These are phyloP conservation scores for Mycothermus thermophilus DNA, from an alignment of 495 filamentous ascomycete species.

Conservation along the genomic window DNA sequence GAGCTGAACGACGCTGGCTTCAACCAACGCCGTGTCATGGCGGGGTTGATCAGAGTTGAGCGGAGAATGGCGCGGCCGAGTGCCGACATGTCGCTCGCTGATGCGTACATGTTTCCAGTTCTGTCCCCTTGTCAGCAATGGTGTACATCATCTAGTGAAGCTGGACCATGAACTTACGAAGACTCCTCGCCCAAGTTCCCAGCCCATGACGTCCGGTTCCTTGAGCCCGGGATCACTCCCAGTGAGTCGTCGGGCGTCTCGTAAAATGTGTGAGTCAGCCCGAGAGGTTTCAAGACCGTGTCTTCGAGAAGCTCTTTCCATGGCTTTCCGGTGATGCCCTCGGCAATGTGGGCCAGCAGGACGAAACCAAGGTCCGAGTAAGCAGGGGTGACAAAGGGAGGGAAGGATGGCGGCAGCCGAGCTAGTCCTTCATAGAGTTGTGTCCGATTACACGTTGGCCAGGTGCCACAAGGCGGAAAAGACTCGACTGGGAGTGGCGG, in stretches of 20 bases:
- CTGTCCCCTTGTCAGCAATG: conserved; percentile 11
- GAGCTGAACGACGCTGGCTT: conserved; percentile 40
- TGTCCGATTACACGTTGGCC: conserved; percentile 24
- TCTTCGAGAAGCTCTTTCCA: conserved; percentile 27
- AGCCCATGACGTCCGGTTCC: conserved; percentile 17
- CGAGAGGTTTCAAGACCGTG: conserved; percentile 27
- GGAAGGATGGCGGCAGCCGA: conserved; percentile 24
- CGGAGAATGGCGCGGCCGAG: conserved; percentile 41
- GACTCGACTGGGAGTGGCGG: conserved; percentile 27
- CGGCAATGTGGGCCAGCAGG: conserved; percentile 24
- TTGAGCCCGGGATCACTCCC: conserved; percentile 23
- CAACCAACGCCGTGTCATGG: conserved; percentile 41
- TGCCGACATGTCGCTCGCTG: conserved; percentile 33
- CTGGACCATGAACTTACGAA: conserved; percentile 14
- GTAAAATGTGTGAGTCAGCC: conserved; percentile 28
- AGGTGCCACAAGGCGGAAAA: conserved; percentile 30
- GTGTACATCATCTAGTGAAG: no score
- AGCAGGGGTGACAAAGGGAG: conserved; percentile 21
- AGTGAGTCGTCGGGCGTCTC: conserved; percentile 18
- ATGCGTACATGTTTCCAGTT: conserved; percentile 45
- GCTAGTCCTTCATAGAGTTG: conserved; percentile 26
- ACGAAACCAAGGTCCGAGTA: conserved; percentile 30
- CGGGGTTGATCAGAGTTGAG: conserved; percentile 31
- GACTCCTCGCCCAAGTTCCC: conserved; percentile 22
- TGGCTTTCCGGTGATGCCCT: conserved; percentile 23